These are phyloP conservation scores for Leishmania tropica DNA, from an alignment of 208 protist genomes.

Conservation along the genomic window DNA sequence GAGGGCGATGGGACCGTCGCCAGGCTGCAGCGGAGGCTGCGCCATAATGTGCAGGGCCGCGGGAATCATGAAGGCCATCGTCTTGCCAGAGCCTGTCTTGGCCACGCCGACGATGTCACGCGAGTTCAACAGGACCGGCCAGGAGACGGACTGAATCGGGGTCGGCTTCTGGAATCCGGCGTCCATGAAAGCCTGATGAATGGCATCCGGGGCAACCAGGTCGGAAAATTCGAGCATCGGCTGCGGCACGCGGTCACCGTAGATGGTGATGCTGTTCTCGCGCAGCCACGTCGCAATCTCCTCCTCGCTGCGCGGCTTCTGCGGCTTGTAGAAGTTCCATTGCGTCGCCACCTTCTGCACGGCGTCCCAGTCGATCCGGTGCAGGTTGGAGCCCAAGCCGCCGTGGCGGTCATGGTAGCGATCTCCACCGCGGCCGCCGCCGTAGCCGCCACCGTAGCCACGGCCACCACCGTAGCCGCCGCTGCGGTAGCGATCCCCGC, in stretches of 20 bases:
- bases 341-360: constrained; percentile 74
- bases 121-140: constrained; percentile 86
- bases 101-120: constrained; percentile 91
- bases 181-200: constrained; percentile 84
- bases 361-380: constrained; percentile 66
- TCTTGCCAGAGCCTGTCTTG: constrained; percentile 92
- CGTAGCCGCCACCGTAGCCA: constrained; percentile 13
- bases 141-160: constrained; percentile 91
- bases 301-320: constrained; percentile 68
- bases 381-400: constrained; percentile 66
- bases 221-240: constrained; percentile 86
- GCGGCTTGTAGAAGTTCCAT: constrained; percentile 89
- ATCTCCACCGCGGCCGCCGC: constrained; percentile 10
- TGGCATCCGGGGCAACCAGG: constrained; percentile 73
- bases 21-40: constrained; percentile 80
- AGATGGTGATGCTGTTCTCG: constrained; percentile 84
- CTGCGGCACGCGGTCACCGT: constrained; percentile 84
- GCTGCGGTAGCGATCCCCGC: not conserved
- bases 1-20: constrained; percentile 90
- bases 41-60: constrained; percentile 89
- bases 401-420: constrained; percentile 36
- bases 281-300: constrained; percentile 73
- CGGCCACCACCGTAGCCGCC: constrained; percentile 21
- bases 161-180: constrained; percentile 80
- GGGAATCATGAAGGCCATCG: constrained; percentile 93